phyloP scores from a whole-genome alignment of 2,329 filamentous ascomycete genomes.

The Graphiopsis chlorocephala region DNA sequence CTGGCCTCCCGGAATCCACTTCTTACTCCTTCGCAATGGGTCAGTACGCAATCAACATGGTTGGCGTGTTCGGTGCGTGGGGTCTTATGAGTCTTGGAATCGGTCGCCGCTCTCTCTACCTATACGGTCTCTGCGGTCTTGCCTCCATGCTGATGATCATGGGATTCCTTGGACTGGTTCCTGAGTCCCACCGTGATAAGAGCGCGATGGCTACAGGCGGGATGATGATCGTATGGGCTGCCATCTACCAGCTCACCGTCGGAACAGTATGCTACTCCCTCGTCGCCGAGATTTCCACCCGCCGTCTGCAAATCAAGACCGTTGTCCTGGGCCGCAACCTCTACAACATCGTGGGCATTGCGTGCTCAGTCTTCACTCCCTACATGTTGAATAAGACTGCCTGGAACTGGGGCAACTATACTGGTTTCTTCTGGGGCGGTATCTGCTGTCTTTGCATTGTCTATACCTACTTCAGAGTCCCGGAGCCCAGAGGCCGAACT shows the following conservation, averaged over 20 bases:
- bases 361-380: slow-evolving; percentile 77
- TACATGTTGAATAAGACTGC: slow-evolving; percentile 88
- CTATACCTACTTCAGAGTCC: slow-evolving; percentile 77
- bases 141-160: slow-evolving; percentile 76
- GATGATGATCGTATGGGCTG: slow-evolving; percentile 80
- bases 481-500: slow-evolving; percentile 74
- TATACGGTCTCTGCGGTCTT: slow-evolving; percentile 71
- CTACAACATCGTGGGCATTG: slow-evolving; percentile 74
- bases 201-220: slow-evolving; percentile 73
- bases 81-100: slow-evolving; percentile 71
- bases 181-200: slow-evolving; percentile 55
- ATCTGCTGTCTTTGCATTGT: slow-evolving; percentile 78
- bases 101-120: slow-evolving; percentile 72
- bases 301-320: slow-evolving; percentile 87
- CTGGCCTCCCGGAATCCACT: slow-evolving; percentile 42
- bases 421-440: slow-evolving; percentile 84
- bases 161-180: slow-evolving; percentile 77
- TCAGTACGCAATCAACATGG: slow-evolving; percentile 67
- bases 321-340: slow-evolving; percentile 80
- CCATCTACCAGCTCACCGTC: slow-evolving; percentile 82
- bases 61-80: slow-evolving; percentile 79
- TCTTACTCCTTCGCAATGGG: slow-evolving; percentile 52
- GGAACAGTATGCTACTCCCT: slow-evolving; percentile 88
- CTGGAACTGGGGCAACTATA: slow-evolving; percentile 85
- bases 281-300: slow-evolving; percentile 78